Evolutionary conservation across 208 protist species (phyloP).

Genomic region (Acanthamoeba lenticulata): DNA sequence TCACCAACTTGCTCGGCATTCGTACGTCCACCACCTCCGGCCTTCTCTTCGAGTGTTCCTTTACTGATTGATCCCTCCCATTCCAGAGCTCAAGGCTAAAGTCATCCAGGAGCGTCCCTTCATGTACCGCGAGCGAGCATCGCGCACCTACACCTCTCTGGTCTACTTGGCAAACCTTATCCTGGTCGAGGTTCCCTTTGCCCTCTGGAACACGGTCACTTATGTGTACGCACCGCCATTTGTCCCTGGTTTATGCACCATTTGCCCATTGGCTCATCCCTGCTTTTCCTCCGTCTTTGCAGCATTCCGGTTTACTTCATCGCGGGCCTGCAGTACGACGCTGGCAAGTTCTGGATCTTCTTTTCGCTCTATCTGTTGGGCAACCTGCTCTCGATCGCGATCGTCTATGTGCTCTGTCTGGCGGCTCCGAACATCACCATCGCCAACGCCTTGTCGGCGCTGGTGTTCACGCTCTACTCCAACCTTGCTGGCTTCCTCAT

Average conservation of each 20-base stretch:
- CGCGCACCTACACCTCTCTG: background rate
- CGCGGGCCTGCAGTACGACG: background rate
- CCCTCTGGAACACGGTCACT: background rate
- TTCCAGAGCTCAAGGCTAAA: background rate
- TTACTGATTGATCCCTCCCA: background rate
- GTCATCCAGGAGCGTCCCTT: background rate
- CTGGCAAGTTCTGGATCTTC: constrained; percentile 16
- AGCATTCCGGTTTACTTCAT: constrained; percentile 11
- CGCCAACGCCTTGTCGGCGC: background rate
- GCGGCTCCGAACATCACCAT: background rate
- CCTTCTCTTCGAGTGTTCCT: background rate
- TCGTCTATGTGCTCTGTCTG: background rate
- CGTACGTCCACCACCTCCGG: background rate
- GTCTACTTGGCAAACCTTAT: background rate
- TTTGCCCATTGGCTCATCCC: background rate
- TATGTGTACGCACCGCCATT: background rate
- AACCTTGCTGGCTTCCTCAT: constrained; percentile 44
- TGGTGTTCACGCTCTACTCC: background rate
- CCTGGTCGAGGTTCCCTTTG: background rate
- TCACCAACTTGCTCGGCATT: background rate
- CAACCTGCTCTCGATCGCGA: background rate
- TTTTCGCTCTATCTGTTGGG: background rate
- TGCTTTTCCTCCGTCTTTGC: background rate
- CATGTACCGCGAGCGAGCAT: background rate
- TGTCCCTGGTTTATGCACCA: background rate